Base-by-base conservation (phyloP, 2,329 filamentous ascomycete species). In the Penicillium sp. region DNA sequence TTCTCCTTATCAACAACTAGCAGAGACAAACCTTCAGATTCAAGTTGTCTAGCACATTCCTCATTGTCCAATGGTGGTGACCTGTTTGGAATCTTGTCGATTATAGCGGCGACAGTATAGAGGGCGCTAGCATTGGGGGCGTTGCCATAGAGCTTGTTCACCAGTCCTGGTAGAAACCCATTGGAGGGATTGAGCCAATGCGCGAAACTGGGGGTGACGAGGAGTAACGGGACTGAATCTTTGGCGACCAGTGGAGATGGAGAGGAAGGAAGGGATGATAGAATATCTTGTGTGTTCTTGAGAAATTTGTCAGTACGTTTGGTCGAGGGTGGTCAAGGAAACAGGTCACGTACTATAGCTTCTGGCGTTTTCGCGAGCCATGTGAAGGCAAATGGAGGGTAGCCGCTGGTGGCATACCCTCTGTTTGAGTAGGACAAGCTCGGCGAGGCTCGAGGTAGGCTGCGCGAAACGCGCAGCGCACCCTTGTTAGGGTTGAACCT, bases 151-250 rank as follows among this genome's bases (percentile, higher is more conserved):
- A 76, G 51, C 36, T 64, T 66, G 46, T 65, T 66, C 35, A 77
- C 61, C 22, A 71, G 70, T 54, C 70, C 61, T 35, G 66, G 63
- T 4, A 77, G 65, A 40, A 77, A 76, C 7, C 62, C 46, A 50
- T 64, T 61, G 19, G 68, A 56, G n/a, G 70, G 55, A 50, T 75
- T 70, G 44, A 74, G 65, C 74, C 74, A 78, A 51, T 69, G 65
- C 6, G 76, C 74, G 52, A 78, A 77, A 10, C 65, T 63, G 1
- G 75, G 73, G 1, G 76, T 78, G 40, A 72, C 69, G 50, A 78
- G 69, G 22, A 78, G 56, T 39, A 78, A 46, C 16, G 74, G 73
- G 9, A 72, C 63, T 55, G 66, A 62, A 33, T 59, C 56, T 41
- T 60, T 37, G 19, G 57, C 56, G 49, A 59, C 41, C 9, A 65